These are phyloP conservation scores for Aureobasidium sp. DNA, from an alignment of 2,329 filamentous ascomycete species.

Conservation along the genomic window DNA sequence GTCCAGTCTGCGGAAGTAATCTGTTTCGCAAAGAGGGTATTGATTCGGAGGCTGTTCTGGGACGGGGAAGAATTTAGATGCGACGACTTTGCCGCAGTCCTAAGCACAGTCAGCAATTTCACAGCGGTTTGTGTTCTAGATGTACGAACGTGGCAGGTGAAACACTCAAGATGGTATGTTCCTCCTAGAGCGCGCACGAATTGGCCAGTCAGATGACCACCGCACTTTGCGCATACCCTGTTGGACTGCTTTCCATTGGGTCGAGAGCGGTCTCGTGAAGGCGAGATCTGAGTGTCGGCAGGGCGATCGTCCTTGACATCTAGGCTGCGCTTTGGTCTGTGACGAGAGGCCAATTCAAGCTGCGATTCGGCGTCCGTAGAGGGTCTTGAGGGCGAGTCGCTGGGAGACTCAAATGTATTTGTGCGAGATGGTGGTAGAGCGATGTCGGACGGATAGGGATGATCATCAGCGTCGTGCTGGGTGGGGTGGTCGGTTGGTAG, in stretches of 20 bases:
- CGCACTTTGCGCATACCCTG: conserved; percentile 68
- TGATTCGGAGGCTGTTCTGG: conserved; percentile 83
- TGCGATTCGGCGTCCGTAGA: conserved; percentile 2
- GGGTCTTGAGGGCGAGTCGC: neutral
- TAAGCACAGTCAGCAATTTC: conserved; percentile 32
- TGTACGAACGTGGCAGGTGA: conserved; percentile 81
- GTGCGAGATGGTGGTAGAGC: conserved; percentile 7
- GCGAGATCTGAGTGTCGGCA: neutral
- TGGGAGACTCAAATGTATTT: conserved; percentile 2
- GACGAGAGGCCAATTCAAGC: conserved; percentile 1
- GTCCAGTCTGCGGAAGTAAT: conserved; percentile 90
- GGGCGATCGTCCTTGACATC: conserved; percentile 1
- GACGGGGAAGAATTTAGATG: conserved; percentile 97
- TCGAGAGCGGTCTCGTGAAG: conserved; percentile 9
- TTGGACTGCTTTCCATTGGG: conserved; percentile 20
- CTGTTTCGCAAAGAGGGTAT: conserved; percentile 94
- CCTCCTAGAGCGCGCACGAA: conserved; percentile 91
- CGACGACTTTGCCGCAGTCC: conserved; percentile 96
- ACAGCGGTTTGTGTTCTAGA: conserved; percentile 16
- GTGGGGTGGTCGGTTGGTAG: neutral
- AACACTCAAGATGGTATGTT: conserved; percentile 95
- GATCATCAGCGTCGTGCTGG: conserved; percentile 7
- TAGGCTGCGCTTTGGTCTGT: neutral
- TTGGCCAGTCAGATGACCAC: conserved; percentile 79
- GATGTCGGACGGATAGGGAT: conserved; percentile 6